These are phyloP conservation scores for Ogataea nonfermentans DNA, from an alignment of 805 yeast genomes.

Conservation along the genomic window DNA sequence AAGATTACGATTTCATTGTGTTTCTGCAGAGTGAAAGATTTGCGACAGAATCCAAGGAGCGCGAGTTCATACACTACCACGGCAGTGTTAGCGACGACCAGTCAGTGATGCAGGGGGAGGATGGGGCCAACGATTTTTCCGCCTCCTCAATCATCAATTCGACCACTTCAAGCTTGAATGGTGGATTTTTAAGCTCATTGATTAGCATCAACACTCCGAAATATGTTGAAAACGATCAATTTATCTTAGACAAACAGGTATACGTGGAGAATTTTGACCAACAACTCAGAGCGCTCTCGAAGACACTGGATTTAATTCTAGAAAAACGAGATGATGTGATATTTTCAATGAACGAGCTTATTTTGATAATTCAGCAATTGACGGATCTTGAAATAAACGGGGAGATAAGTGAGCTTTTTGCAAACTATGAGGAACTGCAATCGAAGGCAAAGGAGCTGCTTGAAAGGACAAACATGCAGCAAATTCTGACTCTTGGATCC, in stretches of 20 bases:
- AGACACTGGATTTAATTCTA: constrained; percentile 70
- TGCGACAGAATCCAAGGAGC: constrained; percentile 60
- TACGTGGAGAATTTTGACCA: constrained; percentile 70
- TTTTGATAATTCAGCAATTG: constrained; percentile 50
- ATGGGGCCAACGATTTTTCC: constrained; percentile 23
- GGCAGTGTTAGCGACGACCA: constrained; percentile 35
- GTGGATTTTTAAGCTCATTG: constrained; percentile 69
- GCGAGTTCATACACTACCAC: constrained; percentile 47
- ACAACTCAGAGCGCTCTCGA: constrained; percentile 66
- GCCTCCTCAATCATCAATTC: constrained; percentile 29
- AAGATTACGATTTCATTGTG: constrained; percentile 73
- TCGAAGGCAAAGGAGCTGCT: constrained; percentile 66
- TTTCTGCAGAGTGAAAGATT: constrained; percentile 78
- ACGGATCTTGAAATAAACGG: constrained; percentile 75
- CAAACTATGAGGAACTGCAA: constrained; percentile 72
- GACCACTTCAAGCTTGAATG: constrained; percentile 25
- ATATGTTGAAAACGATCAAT: constrained; percentile 75
- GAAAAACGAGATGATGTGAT: constrained; percentile 75
- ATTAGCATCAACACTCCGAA: constrained; percentile 62
- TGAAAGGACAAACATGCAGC: constrained; percentile 79
- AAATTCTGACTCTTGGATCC: constrained; percentile 78
- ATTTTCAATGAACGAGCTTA: constrained; percentile 64
- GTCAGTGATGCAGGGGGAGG: constrained; percentile 24
- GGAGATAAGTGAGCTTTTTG: constrained; percentile 58
- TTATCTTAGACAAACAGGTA: constrained; percentile 64